Base-by-base conservation (phyloP, 1,284 basidiomycete species). In the Meira miltonrushii region DNA sequence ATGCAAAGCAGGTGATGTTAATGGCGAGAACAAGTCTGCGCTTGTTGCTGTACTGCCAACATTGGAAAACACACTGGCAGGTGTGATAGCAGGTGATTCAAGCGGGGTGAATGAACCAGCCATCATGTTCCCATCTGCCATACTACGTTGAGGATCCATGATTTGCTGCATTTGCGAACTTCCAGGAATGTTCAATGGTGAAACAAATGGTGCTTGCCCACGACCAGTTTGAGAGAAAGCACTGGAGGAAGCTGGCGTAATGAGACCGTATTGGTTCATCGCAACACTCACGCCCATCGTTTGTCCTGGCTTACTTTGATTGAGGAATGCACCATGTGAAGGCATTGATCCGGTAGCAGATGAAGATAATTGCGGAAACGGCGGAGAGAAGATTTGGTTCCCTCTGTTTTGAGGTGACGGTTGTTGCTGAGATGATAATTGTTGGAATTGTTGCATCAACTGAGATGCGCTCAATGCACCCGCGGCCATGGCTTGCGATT, bases 1-100 rank as follows among this genome's bases (percentile, higher is more conserved):
- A 41, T 81, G 80, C 5, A 85, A 78, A 0, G 84, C 84, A 0
- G 84, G 84, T 6, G 83, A 84, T 1, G 83, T 83, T 41, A 85
- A 72, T 1, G 84, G 84, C 2, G 84, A 83, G 69, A 85, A 83
- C 70, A 83, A 82, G 39, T 82, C 82, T 55, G 74, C 57, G 3
- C 74, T 79, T 23, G 79, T 74, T 49, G 76, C 71, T 54, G 78
- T 75, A 21, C 68, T 66, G 58, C 72, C 75, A 38, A 68, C 64
- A 37, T 72, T 79, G 33, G 78, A 74, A 33, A 78, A 78, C 28
- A 75, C 75, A 54, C 73, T 77, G 15, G 75, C 75, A 0, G 75
- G 75, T 2, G 75, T 78, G 40, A 74, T 65, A 1, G 71, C 68
- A 8, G 74, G 65, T 0, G 71, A 66, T 41, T 75, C 73, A 46